A percentile compares a stretch with the other conserved stretches of the same genome.
Evolutionary conservation across 768 basidiomycete species (phyloP).

Genomic region (Hericium erinaceus): DNA sequence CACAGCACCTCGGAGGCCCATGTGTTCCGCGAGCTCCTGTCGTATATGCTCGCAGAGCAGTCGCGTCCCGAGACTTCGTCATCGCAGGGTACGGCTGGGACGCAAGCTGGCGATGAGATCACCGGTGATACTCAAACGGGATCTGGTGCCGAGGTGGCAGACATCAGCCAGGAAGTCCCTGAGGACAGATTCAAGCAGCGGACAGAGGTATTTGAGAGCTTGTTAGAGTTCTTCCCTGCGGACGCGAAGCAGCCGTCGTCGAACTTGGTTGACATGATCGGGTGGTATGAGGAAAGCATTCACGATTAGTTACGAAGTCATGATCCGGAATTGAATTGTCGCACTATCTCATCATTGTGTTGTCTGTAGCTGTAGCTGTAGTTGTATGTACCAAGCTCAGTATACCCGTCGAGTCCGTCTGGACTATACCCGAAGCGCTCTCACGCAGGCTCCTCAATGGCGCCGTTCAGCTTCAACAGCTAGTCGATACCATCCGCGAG

Average conservation of each 20-base stretch:
- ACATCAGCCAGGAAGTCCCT: constrained; percentile 23
- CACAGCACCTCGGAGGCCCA: constrained; percentile 56
- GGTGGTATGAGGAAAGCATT: constrained; percentile 22
- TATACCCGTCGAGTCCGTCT: no score
- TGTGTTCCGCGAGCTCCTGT: constrained; percentile 57
- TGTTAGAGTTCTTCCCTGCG: constrained; percentile 55
- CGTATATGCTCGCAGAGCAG: constrained; percentile 42
- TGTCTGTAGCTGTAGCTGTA: background rate
- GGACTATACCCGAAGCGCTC: no score
- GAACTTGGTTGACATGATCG: constrained; percentile 55
- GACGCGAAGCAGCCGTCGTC: constrained; percentile 59
- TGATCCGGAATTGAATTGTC: background rate
- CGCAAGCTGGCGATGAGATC: background rate
- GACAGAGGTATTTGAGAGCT: constrained; percentile 56
- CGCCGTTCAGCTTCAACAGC: no score
- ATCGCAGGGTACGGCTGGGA: background rate
- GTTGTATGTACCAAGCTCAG: background rate
- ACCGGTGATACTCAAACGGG: background rate
- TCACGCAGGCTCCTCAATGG: no score
- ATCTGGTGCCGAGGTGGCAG: background rate
- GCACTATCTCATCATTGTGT: background rate
- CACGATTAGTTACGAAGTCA: constrained; percentile 1
- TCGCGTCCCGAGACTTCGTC: constrained; percentile 14
- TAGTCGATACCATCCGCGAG: no score
- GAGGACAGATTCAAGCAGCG: constrained; percentile 51